phyloP scores from a whole-genome alignment of 176 grass and related monocot genomes.

The Bothriochloa decipiens region DNA sequence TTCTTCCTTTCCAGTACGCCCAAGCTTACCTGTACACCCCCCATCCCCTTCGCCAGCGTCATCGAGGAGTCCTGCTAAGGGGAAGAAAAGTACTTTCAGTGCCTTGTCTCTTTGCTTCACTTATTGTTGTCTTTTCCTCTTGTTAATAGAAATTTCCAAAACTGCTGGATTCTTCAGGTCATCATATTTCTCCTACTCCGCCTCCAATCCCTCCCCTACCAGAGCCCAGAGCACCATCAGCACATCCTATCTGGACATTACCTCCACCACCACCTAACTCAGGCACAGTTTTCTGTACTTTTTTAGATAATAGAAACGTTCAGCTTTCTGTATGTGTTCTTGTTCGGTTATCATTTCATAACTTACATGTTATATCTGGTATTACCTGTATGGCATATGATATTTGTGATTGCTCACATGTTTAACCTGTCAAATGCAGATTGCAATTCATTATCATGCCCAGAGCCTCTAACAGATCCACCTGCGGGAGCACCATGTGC shows the following conservation, averaged over 20 bases:
- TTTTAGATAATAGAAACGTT: slow-evolving; percentile 20
- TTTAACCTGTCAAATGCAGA: slow-evolving; percentile 55
- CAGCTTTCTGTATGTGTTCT: slow-evolving; percentile 9
- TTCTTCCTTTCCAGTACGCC: slow-evolving; percentile 53
- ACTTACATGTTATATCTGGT: not conserved
- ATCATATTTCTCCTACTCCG: slow-evolving; percentile 58
- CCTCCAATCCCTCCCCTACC: slow-evolving; percentile 53
- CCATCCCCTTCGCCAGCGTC: slow-evolving; percentile 58
- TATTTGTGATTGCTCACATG: slow-evolving; percentile 23
- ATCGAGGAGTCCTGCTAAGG: slow-evolving; percentile 36
- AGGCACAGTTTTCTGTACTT: slow-evolving; percentile 46
- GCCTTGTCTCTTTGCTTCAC: slow-evolving; percentile 22
- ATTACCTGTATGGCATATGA: not conserved
- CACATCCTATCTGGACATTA: slow-evolving; percentile 73
- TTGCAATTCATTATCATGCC: slow-evolving; percentile 77
- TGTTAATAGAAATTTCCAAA: slow-evolving; percentile 26
- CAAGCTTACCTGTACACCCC: slow-evolving; percentile 40
- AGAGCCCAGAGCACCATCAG: slow-evolving; percentile 55
- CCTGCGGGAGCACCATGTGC: slow-evolving; percentile 72
- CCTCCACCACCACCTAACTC: slow-evolving; percentile 96
- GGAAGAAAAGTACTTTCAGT: slow-evolving; percentile 54
- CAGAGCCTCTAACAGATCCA: slow-evolving; percentile 81
- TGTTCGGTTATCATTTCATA: slow-evolving; percentile 5
- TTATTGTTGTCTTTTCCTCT: not conserved
- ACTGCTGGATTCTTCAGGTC: slow-evolving; percentile 47